Evolutionary conservation across 257 asterid genomes (phyloP).

Genomic region (Scutellaria galericulata): DNA sequence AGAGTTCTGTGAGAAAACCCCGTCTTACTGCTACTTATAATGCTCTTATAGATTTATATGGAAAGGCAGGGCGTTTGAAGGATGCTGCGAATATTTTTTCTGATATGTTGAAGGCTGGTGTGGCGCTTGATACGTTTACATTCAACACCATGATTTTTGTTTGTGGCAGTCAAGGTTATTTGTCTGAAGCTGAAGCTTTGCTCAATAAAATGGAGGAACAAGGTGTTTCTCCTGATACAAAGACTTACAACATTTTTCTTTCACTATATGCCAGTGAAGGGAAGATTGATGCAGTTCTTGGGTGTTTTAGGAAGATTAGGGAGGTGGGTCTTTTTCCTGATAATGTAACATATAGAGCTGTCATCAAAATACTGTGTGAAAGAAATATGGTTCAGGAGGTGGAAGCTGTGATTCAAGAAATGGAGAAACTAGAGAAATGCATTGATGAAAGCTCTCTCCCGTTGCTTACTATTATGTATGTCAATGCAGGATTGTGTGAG

Average conservation of each 20-base stretch:
- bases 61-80: slow-evolving; percentile 82
- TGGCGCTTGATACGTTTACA: slow-evolving; percentile 70
- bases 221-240: slow-evolving; percentile 78
- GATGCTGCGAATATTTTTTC: slow-evolving; percentile 83
- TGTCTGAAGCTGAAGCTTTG: slow-evolving; percentile 87
- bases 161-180: slow-evolving; percentile 76
- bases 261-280: slow-evolving; percentile 68
- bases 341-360: slow-evolving; percentile 69
- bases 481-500: slow-evolving; percentile 62
- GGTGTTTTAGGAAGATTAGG: slow-evolving; percentile 69
- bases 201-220: slow-evolving; percentile 80
- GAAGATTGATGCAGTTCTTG: slow-evolving; percentile 62
- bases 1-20: slow-evolving; percentile 52
- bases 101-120: slow-evolving; percentile 83
- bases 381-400: slow-evolving; percentile 77
- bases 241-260: slow-evolving; percentile 78
- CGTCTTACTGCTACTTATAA: slow-evolving; percentile 77
- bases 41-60: slow-evolving; percentile 88
- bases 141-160: slow-evolving; percentile 87
- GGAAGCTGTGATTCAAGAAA: slow-evolving; percentile 69
- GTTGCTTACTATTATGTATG: slow-evolving; percentile 71
- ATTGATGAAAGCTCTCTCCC: slow-evolving; percentile 79
- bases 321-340: slow-evolving; percentile 86
- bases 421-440: slow-evolving; percentile 57
- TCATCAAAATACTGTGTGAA: slow-evolving; percentile 63